Evolutionary conservation across 1,139 yeast species (phyloP).

Genomic region (Meyerozyma elateridarum): DNA sequence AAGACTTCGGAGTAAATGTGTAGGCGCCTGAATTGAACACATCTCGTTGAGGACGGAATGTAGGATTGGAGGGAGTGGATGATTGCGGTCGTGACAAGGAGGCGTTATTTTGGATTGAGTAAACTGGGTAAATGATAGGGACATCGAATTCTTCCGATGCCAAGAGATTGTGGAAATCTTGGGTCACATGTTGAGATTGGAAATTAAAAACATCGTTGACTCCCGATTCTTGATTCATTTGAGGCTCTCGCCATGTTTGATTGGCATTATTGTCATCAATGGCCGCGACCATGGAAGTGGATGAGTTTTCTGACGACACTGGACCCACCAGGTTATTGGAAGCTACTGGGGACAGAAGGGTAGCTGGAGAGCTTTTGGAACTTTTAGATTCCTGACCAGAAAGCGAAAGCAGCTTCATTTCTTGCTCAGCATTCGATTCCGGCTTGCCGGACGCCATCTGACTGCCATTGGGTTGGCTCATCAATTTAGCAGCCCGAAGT

Average conservation of each 20-base stretch:
- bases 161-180: conserved; percentile 15
- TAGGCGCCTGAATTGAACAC: not conserved
- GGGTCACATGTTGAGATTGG: conserved; percentile 10
- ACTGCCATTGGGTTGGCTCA: conserved; percentile 3
- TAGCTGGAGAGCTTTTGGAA: not conserved
- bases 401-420: conserved; percentile 1
- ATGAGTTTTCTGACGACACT: not conserved
- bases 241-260: not conserved
- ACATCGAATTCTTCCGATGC: conserved; percentile 15
- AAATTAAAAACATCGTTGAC: conserved; percentile 18
- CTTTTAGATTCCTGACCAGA: conserved; percentile 1
- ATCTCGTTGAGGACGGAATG: conserved; percentile 2
- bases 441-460: not conserved
- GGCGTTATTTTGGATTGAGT: conserved; percentile 19
- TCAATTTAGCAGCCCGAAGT: conserved; percentile 19
- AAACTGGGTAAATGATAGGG: conserved; percentile 38
- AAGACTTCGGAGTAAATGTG: not conserved
- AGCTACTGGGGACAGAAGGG: too few relatives aligned
- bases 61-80: not conserved
- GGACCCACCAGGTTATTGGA: not conserved
- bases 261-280: not conserved
- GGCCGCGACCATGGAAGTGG: not conserved
- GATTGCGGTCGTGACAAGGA: conserved; percentile 5
- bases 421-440: conserved; percentile 1
- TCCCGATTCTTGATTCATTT: conserved; percentile 6